Base-by-base conservation (phyloP, 2,329 filamentous ascomycete species). In the Neofusicoccum umdonicola region DNA sequence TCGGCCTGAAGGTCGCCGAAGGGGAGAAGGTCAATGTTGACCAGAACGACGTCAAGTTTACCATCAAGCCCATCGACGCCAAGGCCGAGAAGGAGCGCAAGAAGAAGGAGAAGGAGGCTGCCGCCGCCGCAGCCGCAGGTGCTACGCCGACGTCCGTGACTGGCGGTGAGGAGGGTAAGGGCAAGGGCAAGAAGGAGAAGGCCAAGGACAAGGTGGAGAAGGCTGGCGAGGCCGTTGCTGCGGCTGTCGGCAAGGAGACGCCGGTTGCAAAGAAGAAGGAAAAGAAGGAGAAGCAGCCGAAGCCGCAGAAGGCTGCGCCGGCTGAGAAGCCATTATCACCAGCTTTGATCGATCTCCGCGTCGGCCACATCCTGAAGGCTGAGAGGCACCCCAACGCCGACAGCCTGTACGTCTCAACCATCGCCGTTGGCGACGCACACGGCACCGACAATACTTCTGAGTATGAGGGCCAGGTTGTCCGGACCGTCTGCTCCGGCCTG, bases 281-380 rank as follows among this genome's bases (percentile, higher is more conserved):
- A 78, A 96, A 96, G 86, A 95, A 96, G 79, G 88, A 90, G 74
- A 96, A 96, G 82, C 86, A 88, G 51, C 89, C 90, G 63, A 95
- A 94, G 82, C 87, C 86, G 68, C 88, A 79, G 66, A 83, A 84
- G 71, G 76, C 89, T 13, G 82, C 87, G 3, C 64, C 91, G 5
- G 84, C 87, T 57, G 85, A 92, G 58, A 90, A 92, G 12, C 90
- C 92, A 1, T 87, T 92, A 4, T 91, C 92, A 1, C 95, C 95
- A 2, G 84, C 86, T 66, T 86, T 97, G 67, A 97, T 99, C 76
- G 95, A 99, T 77, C 89, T 99, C 60, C 90, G 95, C 68, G 94
- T 99, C 67, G 95, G 95, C 67, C 95, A 98, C 83, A 97, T 99
- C 72, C 88, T 99, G 74, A 96, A 97, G 81, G 93, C 93, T 60